Percentiles rank a stretch among this genome's conserved stretches.
Evolutionary conservation across 805 yeast genomes (phyloP).

Genomic region (Ogataea neopini): DNA sequence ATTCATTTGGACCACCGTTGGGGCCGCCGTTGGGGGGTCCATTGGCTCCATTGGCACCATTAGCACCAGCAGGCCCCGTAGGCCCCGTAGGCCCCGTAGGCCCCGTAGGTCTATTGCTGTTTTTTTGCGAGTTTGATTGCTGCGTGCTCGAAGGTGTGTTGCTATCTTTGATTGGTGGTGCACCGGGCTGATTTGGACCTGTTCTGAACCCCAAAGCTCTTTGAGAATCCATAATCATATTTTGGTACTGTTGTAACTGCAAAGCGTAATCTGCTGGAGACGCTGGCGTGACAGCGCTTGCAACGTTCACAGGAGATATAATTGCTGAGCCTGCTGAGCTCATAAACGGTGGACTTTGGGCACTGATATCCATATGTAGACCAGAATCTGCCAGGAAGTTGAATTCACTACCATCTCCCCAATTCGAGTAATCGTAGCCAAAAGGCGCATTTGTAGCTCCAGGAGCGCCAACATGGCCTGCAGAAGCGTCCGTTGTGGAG

Average conservation of each 20-base stretch:
- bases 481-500: background rate
- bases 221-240: constrained; percentile 33
- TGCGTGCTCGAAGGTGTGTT: background rate
- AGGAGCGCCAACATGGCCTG: background rate
- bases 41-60: too few relatives aligned
- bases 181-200: background rate
- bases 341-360: constrained; percentile 19
- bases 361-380: constrained; percentile 19
- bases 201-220: constrained; percentile 3
- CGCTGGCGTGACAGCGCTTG: constrained; percentile 23
- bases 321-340: constrained; percentile 20
- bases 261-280: constrained; percentile 35
- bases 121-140: background rate
- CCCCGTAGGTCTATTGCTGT: too few relatives aligned
- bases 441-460: constrained; percentile 12
- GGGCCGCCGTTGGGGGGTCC: background rate
- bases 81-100: too few relatives aligned
- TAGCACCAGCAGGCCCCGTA: too few relatives aligned
- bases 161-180: background rate
- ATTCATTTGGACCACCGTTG: background rate
- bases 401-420: constrained; percentile 35
- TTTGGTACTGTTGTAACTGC: constrained; percentile 38
- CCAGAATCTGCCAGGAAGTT: constrained; percentile 25
- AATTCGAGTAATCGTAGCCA: constrained; percentile 30
- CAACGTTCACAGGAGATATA: constrained; percentile 30